phyloP scores from a whole-genome alignment of 1,139 yeast species.

The Zygosaccharomyces sapae region DNA sequence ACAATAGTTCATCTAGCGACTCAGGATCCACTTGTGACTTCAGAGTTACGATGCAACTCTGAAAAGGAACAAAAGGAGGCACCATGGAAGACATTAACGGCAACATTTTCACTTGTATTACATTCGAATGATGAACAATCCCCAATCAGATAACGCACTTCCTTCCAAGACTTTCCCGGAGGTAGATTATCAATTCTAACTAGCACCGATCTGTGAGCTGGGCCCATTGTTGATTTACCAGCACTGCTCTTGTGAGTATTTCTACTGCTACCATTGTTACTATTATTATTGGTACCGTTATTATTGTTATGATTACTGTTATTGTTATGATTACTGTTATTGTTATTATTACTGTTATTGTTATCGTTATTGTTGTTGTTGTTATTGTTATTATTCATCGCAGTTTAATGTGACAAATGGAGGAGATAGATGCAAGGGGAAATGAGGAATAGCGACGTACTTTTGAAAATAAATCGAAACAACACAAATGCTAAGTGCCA shows the following conservation, averaged over 20 bases:
- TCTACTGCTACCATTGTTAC: too few relatives aligned
- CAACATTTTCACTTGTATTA: conserved; percentile 31
- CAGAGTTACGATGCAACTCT: conserved; percentile 31
- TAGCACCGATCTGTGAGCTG: conserved; percentile 10
- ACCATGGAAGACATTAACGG: conserved; percentile 33
- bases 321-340: too few relatives aligned
- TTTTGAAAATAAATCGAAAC: too few relatives aligned
- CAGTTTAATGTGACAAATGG: too few relatives aligned
- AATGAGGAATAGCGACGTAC: too few relatives aligned
- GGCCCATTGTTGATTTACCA: not conserved
- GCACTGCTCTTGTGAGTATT: too few relatives aligned
- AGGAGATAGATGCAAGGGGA: too few relatives aligned
- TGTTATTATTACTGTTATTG: too few relatives aligned
- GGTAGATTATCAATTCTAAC: conserved; percentile 34
- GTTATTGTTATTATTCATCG: not conserved
- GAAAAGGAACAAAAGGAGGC: conserved; percentile 32
- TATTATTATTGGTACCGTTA: too few relatives aligned
- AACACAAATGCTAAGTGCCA: too few relatives aligned
- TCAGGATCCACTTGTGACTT: conserved; percentile 20
- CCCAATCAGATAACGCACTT: conserved; percentile 34
- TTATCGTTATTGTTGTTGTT: too few relatives aligned
- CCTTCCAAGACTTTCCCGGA: conserved; percentile 35
- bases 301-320: too few relatives aligned
- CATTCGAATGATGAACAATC: conserved; percentile 30
- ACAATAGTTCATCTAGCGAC: conserved; percentile 25